Evolutionary conservation across 2,329 filamentous ascomycete species (phyloP).

Genomic region (Ramularia endophylla): DNA sequence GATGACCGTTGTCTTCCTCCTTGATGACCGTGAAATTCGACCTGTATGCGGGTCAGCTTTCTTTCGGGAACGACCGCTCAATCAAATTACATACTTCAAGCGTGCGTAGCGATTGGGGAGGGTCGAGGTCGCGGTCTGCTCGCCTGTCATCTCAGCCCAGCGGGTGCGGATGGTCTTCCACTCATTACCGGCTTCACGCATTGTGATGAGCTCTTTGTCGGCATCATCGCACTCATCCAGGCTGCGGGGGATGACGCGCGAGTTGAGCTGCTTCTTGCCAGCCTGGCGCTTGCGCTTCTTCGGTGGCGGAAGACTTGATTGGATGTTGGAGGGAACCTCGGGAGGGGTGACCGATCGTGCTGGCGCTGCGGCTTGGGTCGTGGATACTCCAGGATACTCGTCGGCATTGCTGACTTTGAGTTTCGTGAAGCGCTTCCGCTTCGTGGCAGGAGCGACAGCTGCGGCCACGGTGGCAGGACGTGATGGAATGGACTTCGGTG

Average conservation of each 20-base stretch:
- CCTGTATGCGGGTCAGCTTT: conserved; percentile 26
- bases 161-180: conserved; percentile 25
- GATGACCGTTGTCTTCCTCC: conserved; percentile 29
- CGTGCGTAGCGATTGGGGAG: conserved; percentile 34
- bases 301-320: not conserved
- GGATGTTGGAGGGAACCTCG: not conserved
- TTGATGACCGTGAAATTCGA: conserved; percentile 34
- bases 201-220: conserved; percentile 25
- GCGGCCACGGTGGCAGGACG: conserved; percentile 1
- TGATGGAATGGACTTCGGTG: conserved; percentile 1
- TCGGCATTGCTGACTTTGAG: conserved; percentile 4
- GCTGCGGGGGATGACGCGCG: conserved; percentile 16
- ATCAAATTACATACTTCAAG: conserved; percentile 10
- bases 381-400: too few relatives aligned
- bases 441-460: conserved; percentile 5
- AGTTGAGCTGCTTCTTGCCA: conserved; percentile 7
- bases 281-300: conserved; percentile 4
- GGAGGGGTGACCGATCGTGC: not conserved
- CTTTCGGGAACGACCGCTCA: too few relatives aligned
- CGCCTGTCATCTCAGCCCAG: conserved; percentile 29
- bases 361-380: not conserved
- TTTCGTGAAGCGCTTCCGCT: conserved; percentile 11
- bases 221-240: conserved; percentile 25
- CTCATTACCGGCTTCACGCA: conserved; percentile 21
- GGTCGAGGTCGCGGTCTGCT: conserved; percentile 30